phyloP scores from a whole-genome alignment of 1,284 basidiomycete species.

The Ceratobasidium theobromae region DNA sequence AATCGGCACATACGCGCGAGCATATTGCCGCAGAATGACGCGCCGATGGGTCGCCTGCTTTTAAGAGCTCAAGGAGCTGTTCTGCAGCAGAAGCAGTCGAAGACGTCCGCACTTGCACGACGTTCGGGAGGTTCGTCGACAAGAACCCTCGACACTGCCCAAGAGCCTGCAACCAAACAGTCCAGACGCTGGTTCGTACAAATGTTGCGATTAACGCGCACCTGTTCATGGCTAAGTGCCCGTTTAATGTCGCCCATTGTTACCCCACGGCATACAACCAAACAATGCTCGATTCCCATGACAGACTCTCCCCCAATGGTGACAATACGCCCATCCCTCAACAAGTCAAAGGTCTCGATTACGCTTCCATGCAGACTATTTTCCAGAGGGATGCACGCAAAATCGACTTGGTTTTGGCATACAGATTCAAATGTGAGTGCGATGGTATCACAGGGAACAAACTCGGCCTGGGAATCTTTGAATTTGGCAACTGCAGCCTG shows the following conservation, averaged over 20 bases:
- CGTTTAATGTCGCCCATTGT: slow-evolving; percentile 28
- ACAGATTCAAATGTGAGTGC: slow-evolving; percentile 21
- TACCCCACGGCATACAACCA: slow-evolving; percentile 33
- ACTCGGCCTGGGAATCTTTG: slow-evolving; percentile 24
- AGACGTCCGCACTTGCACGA: slow-evolving; percentile 21
- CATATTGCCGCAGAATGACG: slow-evolving; percentile 35
- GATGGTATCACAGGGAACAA: slow-evolving; percentile 34
- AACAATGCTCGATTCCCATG: slow-evolving; percentile 35
- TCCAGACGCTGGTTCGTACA: background rate
- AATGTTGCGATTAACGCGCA: slow-evolving; percentile 3
- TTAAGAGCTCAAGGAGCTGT: slow-evolving; percentile 22
- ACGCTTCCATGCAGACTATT: slow-evolving; percentile 37
- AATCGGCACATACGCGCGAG: slow-evolving; percentile 33
- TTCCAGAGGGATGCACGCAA: slow-evolving; percentile 36
- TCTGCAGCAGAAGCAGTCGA: slow-evolving; percentile 38
- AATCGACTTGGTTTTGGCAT: slow-evolving; percentile 12
- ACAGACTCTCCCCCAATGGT: slow-evolving; percentile 32
- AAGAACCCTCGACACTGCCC: slow-evolving; percentile 36
- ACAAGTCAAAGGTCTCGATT: slow-evolving; percentile 36
- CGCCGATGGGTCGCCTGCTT: background rate
- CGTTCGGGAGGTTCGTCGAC: slow-evolving; percentile 24
- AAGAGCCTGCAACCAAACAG: slow-evolving; percentile 31
- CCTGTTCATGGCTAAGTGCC: slow-evolving; percentile 37
- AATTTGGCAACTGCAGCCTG: slow-evolving; percentile 35
- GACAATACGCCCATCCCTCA: slow-evolving; percentile 29